Conservation (phyloP, 306 rosid genomes). For the cucumber (Cucumis sativus) region DNA sequence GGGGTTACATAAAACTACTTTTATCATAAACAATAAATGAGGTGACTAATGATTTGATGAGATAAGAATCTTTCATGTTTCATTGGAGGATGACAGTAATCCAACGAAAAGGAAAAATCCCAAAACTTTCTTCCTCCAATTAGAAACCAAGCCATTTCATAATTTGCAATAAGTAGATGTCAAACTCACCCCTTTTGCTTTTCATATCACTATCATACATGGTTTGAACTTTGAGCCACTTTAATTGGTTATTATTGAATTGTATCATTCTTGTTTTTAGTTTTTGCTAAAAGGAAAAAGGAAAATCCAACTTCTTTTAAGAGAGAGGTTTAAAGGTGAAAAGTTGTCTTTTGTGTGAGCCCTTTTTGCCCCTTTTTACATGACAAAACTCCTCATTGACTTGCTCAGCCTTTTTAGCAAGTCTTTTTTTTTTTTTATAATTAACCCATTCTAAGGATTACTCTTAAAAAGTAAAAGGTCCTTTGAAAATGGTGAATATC, state of each 20-base stretch:
- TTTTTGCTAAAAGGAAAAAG: background rate
- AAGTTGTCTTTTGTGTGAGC: background rate
- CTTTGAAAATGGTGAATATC: background rate
- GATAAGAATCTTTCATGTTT: background rate
- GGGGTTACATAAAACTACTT: no score
- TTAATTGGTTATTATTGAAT: background rate
- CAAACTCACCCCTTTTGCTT: background rate
- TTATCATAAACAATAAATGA: no score
- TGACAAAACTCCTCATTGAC: background rate
- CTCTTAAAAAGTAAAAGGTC: background rate
- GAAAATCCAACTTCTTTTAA: background rate
- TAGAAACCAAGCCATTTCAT: background rate
- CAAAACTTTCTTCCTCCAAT: background rate
- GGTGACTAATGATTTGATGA: background rate
- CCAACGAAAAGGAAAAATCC: background rate
- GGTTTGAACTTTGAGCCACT: background rate
- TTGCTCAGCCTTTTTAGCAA: background rate
- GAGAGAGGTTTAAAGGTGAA: background rate
- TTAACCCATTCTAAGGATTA: background rate
- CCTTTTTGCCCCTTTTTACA: background rate
- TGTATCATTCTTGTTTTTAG: no score
- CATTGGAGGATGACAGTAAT: background rate
- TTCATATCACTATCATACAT: background rate
- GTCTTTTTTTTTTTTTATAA: background rate
- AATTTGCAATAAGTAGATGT: background rate